These are phyloP conservation scores for Betula pendula DNA, from an alignment of 306 rosid genomes.

Conservation along the genomic window DNA sequence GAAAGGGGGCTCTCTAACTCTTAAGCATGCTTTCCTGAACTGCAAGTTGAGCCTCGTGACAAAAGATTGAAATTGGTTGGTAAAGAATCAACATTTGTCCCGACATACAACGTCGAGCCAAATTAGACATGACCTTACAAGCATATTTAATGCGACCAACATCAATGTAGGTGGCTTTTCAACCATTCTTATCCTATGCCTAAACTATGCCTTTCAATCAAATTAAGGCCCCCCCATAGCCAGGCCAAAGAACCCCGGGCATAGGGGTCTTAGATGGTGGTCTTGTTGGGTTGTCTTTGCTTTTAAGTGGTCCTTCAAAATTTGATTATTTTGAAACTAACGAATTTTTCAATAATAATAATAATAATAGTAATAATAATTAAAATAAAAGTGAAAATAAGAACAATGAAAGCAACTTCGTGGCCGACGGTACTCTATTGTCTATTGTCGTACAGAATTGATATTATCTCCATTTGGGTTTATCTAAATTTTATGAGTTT, in stretches of 20 bases:
- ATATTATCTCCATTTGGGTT: neutral
- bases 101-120: slow-evolving; percentile 43
- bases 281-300: slow-evolving; percentile 1
- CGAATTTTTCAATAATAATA: too few relatives aligned
- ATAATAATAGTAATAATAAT: too few relatives aligned
- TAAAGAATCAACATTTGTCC: slow-evolving; percentile 52
- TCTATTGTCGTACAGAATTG: neutral
- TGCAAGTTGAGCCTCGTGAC: neutral
- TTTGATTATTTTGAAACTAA: neutral
- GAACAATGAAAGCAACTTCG: too few relatives aligned
- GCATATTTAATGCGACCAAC: slow-evolving; percentile 8
- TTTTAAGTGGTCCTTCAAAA: slow-evolving; percentile 7
- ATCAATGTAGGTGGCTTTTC: slow-evolving; percentile 19
- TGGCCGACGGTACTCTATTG: neutral
- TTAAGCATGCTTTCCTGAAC: neutral
- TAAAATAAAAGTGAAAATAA: too few relatives aligned
- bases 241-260: neutral
- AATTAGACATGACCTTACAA: slow-evolving; percentile 17
- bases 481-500: too few relatives aligned
- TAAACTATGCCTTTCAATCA: slow-evolving; percentile 26
- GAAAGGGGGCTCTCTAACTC: too few relatives aligned
- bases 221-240: slow-evolving; percentile 18
- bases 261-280: neutral
- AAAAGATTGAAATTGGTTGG: neutral
- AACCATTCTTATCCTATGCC: slow-evolving; percentile 26